Base-by-base conservation (phyloP, 1,139 yeast genomes). In the Yamadazyma atmosphaerica region DNA sequence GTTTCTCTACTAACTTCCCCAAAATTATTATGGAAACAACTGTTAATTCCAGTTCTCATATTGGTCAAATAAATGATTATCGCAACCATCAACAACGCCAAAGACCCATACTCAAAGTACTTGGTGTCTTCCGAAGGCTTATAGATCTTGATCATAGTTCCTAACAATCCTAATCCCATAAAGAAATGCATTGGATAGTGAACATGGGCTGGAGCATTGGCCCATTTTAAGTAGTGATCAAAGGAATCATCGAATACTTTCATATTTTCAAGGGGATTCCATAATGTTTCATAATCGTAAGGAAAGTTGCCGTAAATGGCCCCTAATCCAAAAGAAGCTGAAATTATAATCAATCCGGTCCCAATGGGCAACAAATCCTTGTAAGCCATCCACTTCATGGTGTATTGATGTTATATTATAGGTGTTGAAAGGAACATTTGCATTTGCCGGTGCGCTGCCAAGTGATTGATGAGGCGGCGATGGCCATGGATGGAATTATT, bases 1-100 rank as follows among this genome's bases (percentile, higher is more conserved):
- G 96, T 88, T 45, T 73, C 71, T 60, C 77, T 80, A 54, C 86
- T 88, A 38, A 92, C 96, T 39, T 92, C 98, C 46, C 96, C 98
- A 97, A 98, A 92, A 44, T 79, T 71, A 33, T 90, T 89, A 42
- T 75, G 63, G 22, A 78, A 54, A 43, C 88, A 79, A 37, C 94
- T 79, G 51, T 77, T 76, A 36, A 83, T 72, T 36, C 98, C 98
- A 38, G 86, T 79, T 60, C 90, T 77, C 50, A 92, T 71, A 64
- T 92, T 92, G 52, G 96, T 85, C 55, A 89, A 70, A 64, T 89
- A 92, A 52, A 90, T 77, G 51, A 90, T 80, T 36, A 86, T 65
- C 9, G 84, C 85, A 32, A 82, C 68, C 62, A 89, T 82, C 55
- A 77, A 78, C 45, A 87, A 72, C 18, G 80, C 81, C 52, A 89